Conservation (phyloP, 1,284 basidiomycete genomes). For the Ganoderma meredithae region DNA sequence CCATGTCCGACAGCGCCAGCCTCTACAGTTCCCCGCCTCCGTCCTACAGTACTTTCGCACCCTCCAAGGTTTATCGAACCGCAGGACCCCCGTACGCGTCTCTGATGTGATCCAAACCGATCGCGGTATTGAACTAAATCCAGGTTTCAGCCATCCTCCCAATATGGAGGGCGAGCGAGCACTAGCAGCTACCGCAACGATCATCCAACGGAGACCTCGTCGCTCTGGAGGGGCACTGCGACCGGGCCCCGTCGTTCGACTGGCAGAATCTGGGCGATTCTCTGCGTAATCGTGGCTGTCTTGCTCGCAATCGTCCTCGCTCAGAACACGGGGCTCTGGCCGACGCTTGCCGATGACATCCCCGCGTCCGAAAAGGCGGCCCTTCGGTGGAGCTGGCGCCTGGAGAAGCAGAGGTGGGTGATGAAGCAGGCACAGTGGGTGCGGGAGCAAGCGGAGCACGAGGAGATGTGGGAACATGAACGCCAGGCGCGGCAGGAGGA, state of each 20-base stretch:
- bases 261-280: background rate
- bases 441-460: slow-evolving; percentile 10
- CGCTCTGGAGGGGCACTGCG: background rate
- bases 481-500: background rate
- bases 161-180: background rate
- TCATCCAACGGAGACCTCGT: background rate
- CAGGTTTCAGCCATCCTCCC: background rate
- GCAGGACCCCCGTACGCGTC: background rate
- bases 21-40: background rate
- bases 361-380: background rate
- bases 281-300: background rate
- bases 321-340: slow-evolving; percentile 3
- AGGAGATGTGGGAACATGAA: background rate
- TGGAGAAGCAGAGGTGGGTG: background rate
- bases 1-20: background rate
- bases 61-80: background rate
- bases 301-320: background rate
- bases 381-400: background rate
- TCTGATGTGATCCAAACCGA: background rate
- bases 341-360: slow-evolving; percentile 10
- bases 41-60: background rate
- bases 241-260: background rate
- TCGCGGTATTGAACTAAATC: background rate
- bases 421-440: background rate
- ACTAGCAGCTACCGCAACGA: too few relatives aligned